These are phyloP conservation scores for Yamadazyma sp. DNA, from an alignment of 805 yeast species.

Conservation along the genomic window DNA sequence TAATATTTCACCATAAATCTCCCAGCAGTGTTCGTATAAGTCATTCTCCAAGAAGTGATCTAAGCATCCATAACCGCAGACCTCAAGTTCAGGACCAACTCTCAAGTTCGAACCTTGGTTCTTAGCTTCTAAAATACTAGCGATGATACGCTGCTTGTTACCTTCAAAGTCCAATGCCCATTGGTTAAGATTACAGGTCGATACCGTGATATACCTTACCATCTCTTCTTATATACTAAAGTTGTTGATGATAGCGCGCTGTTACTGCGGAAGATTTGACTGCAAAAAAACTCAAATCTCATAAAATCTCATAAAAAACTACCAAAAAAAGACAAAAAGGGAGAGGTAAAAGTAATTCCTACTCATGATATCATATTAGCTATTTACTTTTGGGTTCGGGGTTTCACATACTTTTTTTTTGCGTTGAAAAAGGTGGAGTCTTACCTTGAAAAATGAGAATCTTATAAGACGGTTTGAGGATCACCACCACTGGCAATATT, in stretches of 20 bases:
- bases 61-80: constrained; percentile 91
- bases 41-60: constrained; percentile 95
- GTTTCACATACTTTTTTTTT: too few relatives aligned
- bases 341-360: too few relatives aligned
- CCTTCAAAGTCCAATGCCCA: constrained; percentile 99
- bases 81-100: constrained; percentile 96
- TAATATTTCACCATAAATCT: constrained; percentile 79
- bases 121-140: constrained; percentile 78
- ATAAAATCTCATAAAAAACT: too few relatives aligned
- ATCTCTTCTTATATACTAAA: constrained; percentile 30
- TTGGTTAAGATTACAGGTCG: constrained; percentile 94
- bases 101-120: constrained; percentile 71
- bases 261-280: neutral
- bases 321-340: too few relatives aligned
- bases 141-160: constrained; percentile 84
- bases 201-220: constrained; percentile 86
- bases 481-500: constrained; percentile 81
- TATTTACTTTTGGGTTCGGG: too few relatives aligned
- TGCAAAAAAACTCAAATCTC: too few relatives aligned
- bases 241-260: neutral
- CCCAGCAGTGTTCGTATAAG: constrained; percentile 89
- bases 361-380: too few relatives aligned
- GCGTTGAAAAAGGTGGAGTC: too few relatives aligned
- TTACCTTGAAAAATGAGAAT: too few relatives aligned
- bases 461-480: constrained; percentile 37